Evolutionary conservation across 257 asterid species (phyloP).

Genomic region (Rauvolfia tetraphylla): DNA sequence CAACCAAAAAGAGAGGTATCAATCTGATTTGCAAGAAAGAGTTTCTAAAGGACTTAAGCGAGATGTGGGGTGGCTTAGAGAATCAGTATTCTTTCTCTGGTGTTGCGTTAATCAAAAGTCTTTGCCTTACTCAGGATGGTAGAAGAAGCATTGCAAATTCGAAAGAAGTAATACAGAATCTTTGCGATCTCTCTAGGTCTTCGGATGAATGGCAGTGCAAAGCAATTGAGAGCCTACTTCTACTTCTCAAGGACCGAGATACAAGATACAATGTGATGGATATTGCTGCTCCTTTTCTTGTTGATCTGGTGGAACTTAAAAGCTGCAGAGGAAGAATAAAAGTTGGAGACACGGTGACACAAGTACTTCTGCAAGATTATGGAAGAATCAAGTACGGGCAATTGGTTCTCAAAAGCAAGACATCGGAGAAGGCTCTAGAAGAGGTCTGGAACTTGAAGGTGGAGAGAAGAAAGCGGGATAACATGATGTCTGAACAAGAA

Average conservation of each 20-base stretch:
- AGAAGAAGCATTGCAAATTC: constrained; percentile 25
- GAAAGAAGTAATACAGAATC: background rate
- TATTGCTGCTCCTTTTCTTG: constrained; percentile 21
- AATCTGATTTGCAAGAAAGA: constrained; percentile 46
- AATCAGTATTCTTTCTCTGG: constrained; percentile 28
- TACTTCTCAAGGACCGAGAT: constrained; percentile 28
- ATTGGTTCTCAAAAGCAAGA: constrained; percentile 1
- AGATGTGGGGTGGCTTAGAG: constrained; percentile 29
- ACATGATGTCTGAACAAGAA: constrained; percentile 21
- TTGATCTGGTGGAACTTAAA: constrained; percentile 35
- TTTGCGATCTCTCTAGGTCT: constrained; percentile 25
- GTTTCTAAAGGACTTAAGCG: constrained; percentile 41
- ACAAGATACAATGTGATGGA: constrained; percentile 18
- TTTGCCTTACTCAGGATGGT: constrained; percentile 21
- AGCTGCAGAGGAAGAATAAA: constrained; percentile 16
- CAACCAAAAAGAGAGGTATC: constrained; percentile 51
- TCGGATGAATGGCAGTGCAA: constrained; percentile 22
- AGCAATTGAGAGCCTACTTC: constrained; percentile 27
- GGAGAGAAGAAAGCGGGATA: constrained; percentile 27
- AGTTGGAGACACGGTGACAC: constrained; percentile 22
- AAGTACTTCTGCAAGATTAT: constrained; percentile 24
- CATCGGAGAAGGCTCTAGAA: constrained; percentile 14
- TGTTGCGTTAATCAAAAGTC: constrained; percentile 25
- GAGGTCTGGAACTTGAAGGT: constrained; percentile 31
- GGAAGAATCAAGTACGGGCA: constrained; percentile 21